Evolutionary conservation across 768 basidiomycete species (phyloP).

Genomic region (Xerocomus brunneocitrinus): DNA sequence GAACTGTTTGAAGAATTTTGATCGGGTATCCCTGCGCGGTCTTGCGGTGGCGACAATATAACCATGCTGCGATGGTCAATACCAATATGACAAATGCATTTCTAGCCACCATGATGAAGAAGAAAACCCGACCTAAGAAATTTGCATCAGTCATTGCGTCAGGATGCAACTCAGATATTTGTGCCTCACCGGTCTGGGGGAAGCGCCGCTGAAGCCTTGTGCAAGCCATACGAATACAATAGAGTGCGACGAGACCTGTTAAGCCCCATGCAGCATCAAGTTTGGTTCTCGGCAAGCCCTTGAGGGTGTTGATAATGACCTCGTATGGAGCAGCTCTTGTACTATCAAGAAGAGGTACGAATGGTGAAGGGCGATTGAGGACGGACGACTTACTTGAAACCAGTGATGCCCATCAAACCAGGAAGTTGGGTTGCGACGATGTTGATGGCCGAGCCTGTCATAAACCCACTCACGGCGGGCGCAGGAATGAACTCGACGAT

Average conservation of each 20-base stretch:
- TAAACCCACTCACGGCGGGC: conserved; percentile 83
- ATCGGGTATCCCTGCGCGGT: conserved; percentile 69
- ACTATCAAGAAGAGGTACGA: conserved; percentile 35
- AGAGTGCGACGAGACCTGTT: conserved; percentile 64
- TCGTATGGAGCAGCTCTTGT: conserved; percentile 80
- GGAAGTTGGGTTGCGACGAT: conserved; percentile 89
- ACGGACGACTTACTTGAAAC: conserved; percentile 63
- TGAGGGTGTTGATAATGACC: conserved; percentile 92
- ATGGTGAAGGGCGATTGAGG: neutral
- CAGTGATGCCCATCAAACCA: conserved; percentile 80
- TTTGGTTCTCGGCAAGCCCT: conserved; percentile 63
- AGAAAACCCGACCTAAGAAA: conserved; percentile 56
- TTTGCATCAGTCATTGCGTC: neutral
- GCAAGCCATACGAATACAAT: conserved; percentile 60
- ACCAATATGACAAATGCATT: conserved; percentile 88
- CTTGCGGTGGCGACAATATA: conserved; percentile 67
- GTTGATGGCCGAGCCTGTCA: conserved; percentile 97
- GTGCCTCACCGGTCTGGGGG: conserved; percentile 53
- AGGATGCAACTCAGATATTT: neutral
- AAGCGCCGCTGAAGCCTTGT: conserved; percentile 48
- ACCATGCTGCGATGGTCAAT: conserved; percentile 82
- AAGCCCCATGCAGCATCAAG: conserved; percentile 92
- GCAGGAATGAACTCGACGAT: conserved; percentile 91
- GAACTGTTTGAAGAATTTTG: conserved; percentile 78
- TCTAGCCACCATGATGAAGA: conserved; percentile 73